Evolutionary conservation across 2,329 filamentous ascomycete species (phyloP), one percentile per base, ranked within the genome.

Genomic region (Lasiodiplodia citricola): DNA sequence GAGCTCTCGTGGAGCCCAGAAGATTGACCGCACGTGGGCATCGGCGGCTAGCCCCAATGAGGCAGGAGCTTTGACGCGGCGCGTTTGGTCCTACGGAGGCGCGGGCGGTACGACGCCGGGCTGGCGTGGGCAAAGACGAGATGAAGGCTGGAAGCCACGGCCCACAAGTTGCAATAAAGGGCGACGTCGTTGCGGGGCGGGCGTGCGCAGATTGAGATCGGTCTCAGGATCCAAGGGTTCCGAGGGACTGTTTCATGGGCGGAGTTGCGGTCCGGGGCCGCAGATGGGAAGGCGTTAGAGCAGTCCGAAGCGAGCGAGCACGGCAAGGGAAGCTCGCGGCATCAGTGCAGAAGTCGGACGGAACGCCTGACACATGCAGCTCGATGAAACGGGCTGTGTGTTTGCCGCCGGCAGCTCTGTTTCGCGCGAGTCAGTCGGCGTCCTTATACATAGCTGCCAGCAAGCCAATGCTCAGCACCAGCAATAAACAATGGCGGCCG

Each of bases 221-320:
- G 31, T 57, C 31, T 11, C 31, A 37, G 55, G 41, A 63, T 37
- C 16, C 41, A 41, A 8, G 21, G 28, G 41, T 51, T 41, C 58
- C 58, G 58, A 37, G 41, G 50, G 58, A 63, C 35, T 18, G 58
- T 25, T 35, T 63, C 58, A 51, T 51, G 25, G 41, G 25, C 44
- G 58, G 58, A 63, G 58, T 51, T 21, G 41, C 58, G 44, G 58
- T 63, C 58, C 58, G 44, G 41, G 58, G 23, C 28, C 47, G 57
- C 38, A 50, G 56, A 38, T 14, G 31, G 38, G 31, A 8, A 18
- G 23, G 52, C 52, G 54, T 35, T 37, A 13, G n/a, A n/a, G 23
- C 2, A 14, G 38, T 38, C 25, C 38, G 41, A 25, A 62, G 41
- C 41, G 23, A 50, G 23, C 47, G 38, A 38, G 37, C 57, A 60